Conservation (phyloP, 2,329 filamentous ascomycete species). For the Thelonectria olida region DNA sequence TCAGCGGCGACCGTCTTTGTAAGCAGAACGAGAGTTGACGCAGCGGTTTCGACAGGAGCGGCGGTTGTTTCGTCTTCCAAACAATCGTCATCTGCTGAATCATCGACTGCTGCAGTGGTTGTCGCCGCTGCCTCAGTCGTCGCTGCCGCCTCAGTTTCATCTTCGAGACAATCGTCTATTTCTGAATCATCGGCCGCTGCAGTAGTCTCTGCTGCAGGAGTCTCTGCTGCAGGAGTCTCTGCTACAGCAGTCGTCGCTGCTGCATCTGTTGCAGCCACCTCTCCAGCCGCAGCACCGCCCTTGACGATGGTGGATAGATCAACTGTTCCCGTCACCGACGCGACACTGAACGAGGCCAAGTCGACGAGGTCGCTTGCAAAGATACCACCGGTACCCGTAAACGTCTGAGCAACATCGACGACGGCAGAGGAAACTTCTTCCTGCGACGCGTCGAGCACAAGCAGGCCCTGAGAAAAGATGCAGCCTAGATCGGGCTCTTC, state of each 20-base stretch:
- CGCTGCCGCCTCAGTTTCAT: background rate
- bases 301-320: conserved; percentile 24
- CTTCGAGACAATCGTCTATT: background rate
- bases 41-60: background rate
- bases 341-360: conserved; percentile 22
- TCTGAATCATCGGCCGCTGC: background rate
- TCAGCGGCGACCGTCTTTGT: background rate
- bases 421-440: conserved; percentile 62
- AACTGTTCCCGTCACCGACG: conserved; percentile 23
- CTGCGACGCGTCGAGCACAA: conserved; percentile 62
- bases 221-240: background rate
- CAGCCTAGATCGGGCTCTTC: conserved; percentile 59
- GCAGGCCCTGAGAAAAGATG: conserved; percentile 61
- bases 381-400: conserved; percentile 45
- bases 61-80: background rate
- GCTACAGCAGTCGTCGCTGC: background rate
- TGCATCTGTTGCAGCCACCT: background rate
- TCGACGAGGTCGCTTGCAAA: conserved; percentile 27
- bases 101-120: background rate
- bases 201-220: background rate
- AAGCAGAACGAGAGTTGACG: background rate
- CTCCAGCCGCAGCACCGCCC: conserved; percentile 12
- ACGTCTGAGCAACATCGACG: conserved; percentile 46
- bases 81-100: background rate
- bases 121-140: background rate